Base-by-base conservation (phyloP, 768 basidiomycete species). In the Hypsizygus marmoreus region DNA sequence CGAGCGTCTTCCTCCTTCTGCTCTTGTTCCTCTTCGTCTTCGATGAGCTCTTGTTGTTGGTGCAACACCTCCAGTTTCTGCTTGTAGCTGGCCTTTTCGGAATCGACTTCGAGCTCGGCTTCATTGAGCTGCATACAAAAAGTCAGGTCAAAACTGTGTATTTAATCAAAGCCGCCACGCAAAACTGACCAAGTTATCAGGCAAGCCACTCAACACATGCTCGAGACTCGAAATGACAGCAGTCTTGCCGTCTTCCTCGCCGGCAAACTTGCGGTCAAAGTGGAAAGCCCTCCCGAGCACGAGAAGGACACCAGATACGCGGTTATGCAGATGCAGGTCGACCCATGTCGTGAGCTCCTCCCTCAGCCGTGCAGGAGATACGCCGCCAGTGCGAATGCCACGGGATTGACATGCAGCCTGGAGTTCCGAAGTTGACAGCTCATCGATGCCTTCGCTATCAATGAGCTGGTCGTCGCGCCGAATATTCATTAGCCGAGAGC, bases 1-100 rank as follows among this genome's bases (percentile, higher is more conserved):
- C 92, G 85, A n/a, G 91, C 88, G 62, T 89, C 84, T 64, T 93
- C 89, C 64, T 92, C 91, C 70, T 94, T 88, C 67, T 95, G 86
- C 52, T 99, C 97, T 67, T 99, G 97, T 64, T 97, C 97, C 53
- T 94, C 84, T 69, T 99, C 97, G 65, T 99, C 97, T 62, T 99
- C 95, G 62, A 99, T 99, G 50, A 99, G 91, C 65, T 99, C 97
- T 63, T 99, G 91, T 67, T 99, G 97, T 58, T 99, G 91, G 58
- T 97, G 92, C 62, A 99, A 72, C 19, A 99, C 95, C 52, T 98
- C 97, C 44, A 99, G 80, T 69, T 95, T 97, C 75, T 98, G 91
- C 74, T 97, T 95, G 79, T 97, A 97, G 58, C 85, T 91, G 16
- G 93, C 92, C 40, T 86, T 86, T 30, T 95, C 95, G 17, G 87